Evolutionary conservation across 768 basidiomycete species (phyloP).

Genomic region (Boletus subparvulus): DNA sequence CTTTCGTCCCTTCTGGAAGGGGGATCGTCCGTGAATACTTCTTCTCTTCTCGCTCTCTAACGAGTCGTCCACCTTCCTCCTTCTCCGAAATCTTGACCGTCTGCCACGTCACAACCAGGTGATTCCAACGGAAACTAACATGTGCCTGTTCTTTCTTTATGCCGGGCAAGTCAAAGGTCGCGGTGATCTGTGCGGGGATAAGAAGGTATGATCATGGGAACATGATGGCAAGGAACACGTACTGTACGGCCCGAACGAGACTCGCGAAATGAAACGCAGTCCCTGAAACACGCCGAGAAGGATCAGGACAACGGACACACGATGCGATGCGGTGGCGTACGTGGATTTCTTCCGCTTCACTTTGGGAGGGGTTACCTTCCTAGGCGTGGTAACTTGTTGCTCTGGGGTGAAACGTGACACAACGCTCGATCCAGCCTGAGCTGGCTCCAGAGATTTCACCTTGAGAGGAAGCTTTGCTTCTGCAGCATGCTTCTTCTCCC

Average conservation of each 20-base stretch:
- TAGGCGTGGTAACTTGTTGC: constrained; percentile 20
- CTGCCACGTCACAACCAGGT: constrained; percentile 67
- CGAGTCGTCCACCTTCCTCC: constrained; percentile 57
- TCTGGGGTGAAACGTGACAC: constrained; percentile 26
- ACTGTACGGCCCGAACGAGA: constrained; percentile 64
- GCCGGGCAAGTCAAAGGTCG: constrained; percentile 68
- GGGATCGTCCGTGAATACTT: constrained; percentile 67
- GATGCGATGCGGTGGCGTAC: constrained; percentile 40
- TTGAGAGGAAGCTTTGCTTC: constrained; percentile 70
- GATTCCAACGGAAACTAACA: constrained; percentile 64
- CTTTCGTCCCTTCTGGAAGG: constrained; percentile 71
- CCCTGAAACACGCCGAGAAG: constrained; percentile 18
- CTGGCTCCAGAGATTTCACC: constrained; percentile 60
- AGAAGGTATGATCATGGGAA: constrained; percentile 14
- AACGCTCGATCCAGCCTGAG: constrained; percentile 23
- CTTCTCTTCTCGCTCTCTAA: constrained; percentile 63
- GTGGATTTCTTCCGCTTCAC: constrained; percentile 63
- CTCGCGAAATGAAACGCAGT: constrained; percentile 67
- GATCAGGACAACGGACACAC: constrained; percentile 15
- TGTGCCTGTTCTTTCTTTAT: constrained; percentile 74
- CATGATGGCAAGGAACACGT: constrained; percentile 20
- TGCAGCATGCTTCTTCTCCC: constrained; percentile 61
- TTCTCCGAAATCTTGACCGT: constrained; percentile 57
- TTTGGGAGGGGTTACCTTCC: constrained; percentile 38
- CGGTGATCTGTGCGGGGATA: constrained; percentile 49